These are phyloP conservation scores for Rehmannia glutinosa DNA, from an alignment of 257 asterid genomes.

Conservation along the genomic window DNA sequence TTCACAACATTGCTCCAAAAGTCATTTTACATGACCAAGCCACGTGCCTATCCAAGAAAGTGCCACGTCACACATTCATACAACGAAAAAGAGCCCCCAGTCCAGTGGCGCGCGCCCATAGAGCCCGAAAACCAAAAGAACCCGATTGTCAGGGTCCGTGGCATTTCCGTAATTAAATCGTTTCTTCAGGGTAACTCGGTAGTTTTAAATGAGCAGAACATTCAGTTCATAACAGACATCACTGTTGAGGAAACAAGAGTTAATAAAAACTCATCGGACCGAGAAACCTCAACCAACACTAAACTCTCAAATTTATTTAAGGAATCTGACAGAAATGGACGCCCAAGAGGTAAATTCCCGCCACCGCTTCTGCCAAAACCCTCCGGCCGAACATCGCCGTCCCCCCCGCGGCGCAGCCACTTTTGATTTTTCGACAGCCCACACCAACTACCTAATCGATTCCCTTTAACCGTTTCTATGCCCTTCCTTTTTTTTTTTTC, in stretches of 20 bases:
- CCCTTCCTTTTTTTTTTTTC: not conserved
- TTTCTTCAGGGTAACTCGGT: constrained; percentile 13
- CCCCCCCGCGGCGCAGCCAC: constrained; percentile 30
- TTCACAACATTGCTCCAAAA: constrained; percentile 18
- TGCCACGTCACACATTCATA: constrained; percentile 27
- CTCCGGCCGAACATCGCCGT: not conserved
- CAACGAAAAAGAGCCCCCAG: constrained; percentile 27
- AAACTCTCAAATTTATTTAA: constrained; percentile 16
- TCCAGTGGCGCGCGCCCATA: constrained; percentile 19
- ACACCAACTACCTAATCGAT: constrained; percentile 35
- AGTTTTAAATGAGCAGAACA: constrained; percentile 18
- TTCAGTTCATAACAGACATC: constrained; percentile 69
- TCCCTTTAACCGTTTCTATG: constrained; percentile 27
- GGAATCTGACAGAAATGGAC: constrained; percentile 42
- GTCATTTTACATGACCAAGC: constrained; percentile 4
- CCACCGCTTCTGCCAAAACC: constrained; percentile 10
- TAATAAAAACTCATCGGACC: constrained; percentile 30
- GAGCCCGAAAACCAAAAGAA: constrained; percentile 28
- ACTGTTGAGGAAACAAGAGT: constrained; percentile 33
- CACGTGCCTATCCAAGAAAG: not conserved
- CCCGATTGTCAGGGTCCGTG: not conserved
- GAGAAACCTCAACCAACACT: constrained; percentile 33
- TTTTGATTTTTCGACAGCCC: constrained; percentile 1
- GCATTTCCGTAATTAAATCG: constrained; percentile 4
- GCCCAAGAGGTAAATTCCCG: constrained; percentile 47